Conservation (phyloP, 148 eudicot species). For the Cornus florida region DNA sequence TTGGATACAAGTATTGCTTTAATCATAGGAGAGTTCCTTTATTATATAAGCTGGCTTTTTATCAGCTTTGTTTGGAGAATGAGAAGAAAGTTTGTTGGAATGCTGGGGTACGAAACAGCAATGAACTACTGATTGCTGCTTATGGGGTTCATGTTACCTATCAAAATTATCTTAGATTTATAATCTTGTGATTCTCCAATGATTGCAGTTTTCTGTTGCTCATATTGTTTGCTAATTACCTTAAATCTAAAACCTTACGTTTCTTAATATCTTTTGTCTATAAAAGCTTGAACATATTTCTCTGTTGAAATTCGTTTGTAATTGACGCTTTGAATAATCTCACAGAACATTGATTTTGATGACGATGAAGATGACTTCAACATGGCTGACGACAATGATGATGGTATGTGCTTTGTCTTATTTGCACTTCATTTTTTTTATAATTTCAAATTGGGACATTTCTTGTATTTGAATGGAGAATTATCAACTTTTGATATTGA, state of each 20-base stretch:
- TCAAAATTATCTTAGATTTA: too few relatives aligned
- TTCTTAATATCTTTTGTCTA: neutral
- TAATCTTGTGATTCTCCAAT: too few relatives aligned
- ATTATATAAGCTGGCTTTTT: too few relatives aligned
- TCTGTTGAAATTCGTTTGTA: neutral
- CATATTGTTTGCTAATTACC: neutral
- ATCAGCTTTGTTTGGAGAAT: too few relatives aligned
- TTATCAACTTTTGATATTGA: neutral
- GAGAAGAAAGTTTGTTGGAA: too few relatives aligned
- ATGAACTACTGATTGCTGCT: too few relatives aligned
- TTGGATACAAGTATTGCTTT: too few relatives aligned
- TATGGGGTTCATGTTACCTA: too few relatives aligned
- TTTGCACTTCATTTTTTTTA: neutral
- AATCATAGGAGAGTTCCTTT: too few relatives aligned
- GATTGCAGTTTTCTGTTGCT: too few relatives aligned
- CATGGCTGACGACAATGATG: conserved; percentile 30
- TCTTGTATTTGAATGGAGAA: neutral
- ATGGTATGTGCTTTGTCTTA: conserved; percentile 18
- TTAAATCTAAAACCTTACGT: neutral
- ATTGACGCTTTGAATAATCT: neutral
- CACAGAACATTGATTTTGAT: conserved; percentile 37
- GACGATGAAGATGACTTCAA: conserved; percentile 57
- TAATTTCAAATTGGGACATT: neutral
- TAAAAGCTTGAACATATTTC: neutral
- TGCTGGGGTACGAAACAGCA: too few relatives aligned